Evolutionary conservation across 257 asterid genomes (phyloP), one percentile per base, ranked within the genome.

Genomic region (Solanum etuberosum): DNA sequence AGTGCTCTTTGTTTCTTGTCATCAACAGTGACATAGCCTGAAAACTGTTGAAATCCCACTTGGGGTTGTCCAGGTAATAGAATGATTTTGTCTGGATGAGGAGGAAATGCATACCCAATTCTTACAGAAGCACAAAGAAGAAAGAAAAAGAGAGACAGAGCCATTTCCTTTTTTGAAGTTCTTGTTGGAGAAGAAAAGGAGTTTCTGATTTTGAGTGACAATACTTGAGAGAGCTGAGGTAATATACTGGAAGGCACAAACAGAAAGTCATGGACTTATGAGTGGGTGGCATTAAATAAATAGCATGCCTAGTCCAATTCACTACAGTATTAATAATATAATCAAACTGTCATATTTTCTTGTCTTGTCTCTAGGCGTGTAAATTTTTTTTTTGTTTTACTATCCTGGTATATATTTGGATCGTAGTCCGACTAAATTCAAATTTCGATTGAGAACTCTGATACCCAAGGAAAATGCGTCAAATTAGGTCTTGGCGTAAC

Each of bases 1-100:
- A 90, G 91, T 3, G 92, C 87, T 86, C 94, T 92, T 88, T 92
- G 83, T 23, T 88, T 90, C 54, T 86, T 85, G 73, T 85, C 90
- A 88, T 92, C 94, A 67, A 92, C 97, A 76, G 89, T 76, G 29
- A 94, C 92, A 88, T 94, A 94, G 77, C 97, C 97, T 38, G 96
- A 92, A 46, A 90, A 94, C 65, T 94, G 97, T 54, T 89, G 94
- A 81, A 94, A 94, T 21, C 89, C 90, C 57, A 91, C 96, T 48
- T 86, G 83, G 20, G 97, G 97, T 59, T 94, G 97, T 48, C 97
- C 97, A 77, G 97, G 96, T 80, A 94, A 87, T 32, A 78, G 87
- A 59, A 74, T 86, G 32, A 94, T 94, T 89, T 88, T 90, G 90
- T 93, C 95, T 85, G 92, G 88, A 81, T 92, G 91, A 87, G 90